phyloP scores from a whole-genome alignment of 805 yeast species.

The Jamesozyma hellenica region DNA sequence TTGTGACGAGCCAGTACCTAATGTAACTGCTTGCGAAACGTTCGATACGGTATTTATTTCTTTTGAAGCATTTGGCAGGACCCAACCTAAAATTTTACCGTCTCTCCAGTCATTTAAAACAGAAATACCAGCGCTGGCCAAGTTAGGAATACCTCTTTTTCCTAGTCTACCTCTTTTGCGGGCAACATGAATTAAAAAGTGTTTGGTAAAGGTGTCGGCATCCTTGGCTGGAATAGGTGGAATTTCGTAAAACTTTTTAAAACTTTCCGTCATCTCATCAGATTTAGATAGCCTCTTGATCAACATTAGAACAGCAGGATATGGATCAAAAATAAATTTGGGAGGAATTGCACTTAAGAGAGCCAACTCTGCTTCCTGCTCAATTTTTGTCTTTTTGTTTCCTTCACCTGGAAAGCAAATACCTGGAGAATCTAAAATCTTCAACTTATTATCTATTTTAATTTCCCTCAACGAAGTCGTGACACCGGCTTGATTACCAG shows the following conservation, averaged over 20 bases:
- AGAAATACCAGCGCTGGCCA: conserved; percentile 72
- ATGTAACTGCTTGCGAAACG: conserved; percentile 26
- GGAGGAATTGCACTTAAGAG: conserved; percentile 84
- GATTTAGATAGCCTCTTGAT: conserved; percentile 68
- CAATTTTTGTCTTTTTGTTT: conserved; percentile 42
- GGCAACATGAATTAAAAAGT: conserved; percentile 84
- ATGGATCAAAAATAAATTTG: conserved; percentile 74
- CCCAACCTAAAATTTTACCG: conserved; percentile 89
- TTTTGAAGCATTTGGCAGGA: conserved; percentile 54
- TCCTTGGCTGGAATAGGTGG: conserved; percentile 71
- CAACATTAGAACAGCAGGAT: conserved; percentile 66
- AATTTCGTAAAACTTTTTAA: conserved; percentile 61
- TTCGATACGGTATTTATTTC: conserved; percentile 16
- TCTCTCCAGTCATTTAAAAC: conserved; percentile 95
- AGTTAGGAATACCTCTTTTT: conserved; percentile 85
- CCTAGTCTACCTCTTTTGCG: conserved; percentile 87
- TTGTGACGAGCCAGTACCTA: conserved; percentile 28
- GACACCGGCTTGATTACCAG: conserved; percentile 96
- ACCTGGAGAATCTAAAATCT: conserved; percentile 91
- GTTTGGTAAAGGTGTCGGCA: conserved; percentile 70
- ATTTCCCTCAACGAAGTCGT: conserved; percentile 88
- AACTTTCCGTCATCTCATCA: conserved; percentile 64
- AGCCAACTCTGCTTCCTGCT: conserved; percentile 81
- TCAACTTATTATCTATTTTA: conserved; percentile 81
- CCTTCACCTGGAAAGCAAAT: conserved; percentile 80